Evolutionary conservation across 2,329 filamentous ascomycete genomes (phyloP), one percentile per base, ranked within the genome.

Genomic region (Dendrostoma leiphaemia): DNA sequence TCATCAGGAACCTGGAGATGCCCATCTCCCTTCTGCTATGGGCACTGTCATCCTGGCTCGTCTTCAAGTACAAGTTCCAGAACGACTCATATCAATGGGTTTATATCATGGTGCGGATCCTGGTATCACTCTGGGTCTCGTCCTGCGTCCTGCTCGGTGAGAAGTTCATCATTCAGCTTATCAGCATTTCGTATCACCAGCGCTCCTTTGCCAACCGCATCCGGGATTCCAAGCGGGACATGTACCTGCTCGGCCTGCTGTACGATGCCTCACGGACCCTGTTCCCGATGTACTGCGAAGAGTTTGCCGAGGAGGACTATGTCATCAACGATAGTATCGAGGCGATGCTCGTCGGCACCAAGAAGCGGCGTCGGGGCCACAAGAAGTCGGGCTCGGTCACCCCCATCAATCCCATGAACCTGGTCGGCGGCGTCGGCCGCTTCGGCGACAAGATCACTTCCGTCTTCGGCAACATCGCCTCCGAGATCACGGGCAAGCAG

Each of bases 361-460:
- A 74, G 40, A 57, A 57, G 51, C 52, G 48, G 26, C 51, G 46
- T 23, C 26, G 13, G 52, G 71, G 68, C 44, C 72, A 73, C 60
- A 75, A 68, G 60, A 74, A 71, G 38, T 71, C 71, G 3, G 89
- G 88, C 41, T 84, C 85, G 7, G 83, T 80, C 6, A 90, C 89
- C 2, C 93, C 93, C 1, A 85, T 83, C 59, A 71, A 97, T 15
- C 85, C 97, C 47, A 82, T 85, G 53, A 75, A 80, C 54, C 71
- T 79, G 21, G 69, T 67, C 15, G 79, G 80, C 34, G 85, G 88
- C 52, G 86, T 91, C 48, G 89, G 89, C 37, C 85, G 91, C 21
- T 78, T 96, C 51, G 93, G 93, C 64, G 93, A 95, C 76, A 96
- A 96, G 73, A 85, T 97, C 58, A 96, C 92, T 0, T 92, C 91